Percentiles rank a stretch among this genome's conserved stretches.
These are phyloP conservation scores for Calonectria hongkongensis DNA, from an alignment of 2,329 filamentous ascomycete genomes.

Conservation along the genomic window DNA sequence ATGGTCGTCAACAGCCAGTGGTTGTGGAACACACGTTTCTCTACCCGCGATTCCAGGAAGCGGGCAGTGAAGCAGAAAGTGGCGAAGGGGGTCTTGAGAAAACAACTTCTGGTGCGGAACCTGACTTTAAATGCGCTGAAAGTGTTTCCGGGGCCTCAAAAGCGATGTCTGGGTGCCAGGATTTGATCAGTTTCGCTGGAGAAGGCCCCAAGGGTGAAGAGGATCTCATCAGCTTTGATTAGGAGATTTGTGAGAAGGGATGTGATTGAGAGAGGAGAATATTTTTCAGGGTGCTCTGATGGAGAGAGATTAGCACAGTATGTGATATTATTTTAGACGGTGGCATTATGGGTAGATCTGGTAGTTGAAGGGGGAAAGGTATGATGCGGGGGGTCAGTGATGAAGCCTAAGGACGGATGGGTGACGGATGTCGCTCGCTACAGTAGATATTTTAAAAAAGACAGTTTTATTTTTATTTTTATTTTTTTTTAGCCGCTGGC, in stretches of 20 bases:
- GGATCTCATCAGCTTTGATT: conserved; percentile 16
- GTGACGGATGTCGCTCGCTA: background rate
- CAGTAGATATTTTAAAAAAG: background rate
- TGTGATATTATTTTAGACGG: background rate
- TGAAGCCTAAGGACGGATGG: background rate
- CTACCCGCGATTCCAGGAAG: background rate
- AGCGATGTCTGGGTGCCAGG: background rate
- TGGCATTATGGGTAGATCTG: background rate
- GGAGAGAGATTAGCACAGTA: background rate
- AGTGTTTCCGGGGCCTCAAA: background rate
- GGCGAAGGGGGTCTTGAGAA: conserved; percentile 21
- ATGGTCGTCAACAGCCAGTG: background rate
- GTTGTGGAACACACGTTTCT: conserved; percentile 22
- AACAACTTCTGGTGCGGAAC: background rate
- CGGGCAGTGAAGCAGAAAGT: background rate
- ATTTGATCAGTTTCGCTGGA: background rate
- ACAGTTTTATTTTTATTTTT: background rate
- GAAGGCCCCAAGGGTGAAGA: background rate
- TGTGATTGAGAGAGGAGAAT: background rate
- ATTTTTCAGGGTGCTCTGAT: background rate
- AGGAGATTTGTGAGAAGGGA: background rate
- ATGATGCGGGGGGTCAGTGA: background rate
- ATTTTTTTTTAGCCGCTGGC: background rate
- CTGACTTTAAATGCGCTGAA: background rate
- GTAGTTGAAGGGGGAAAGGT: background rate